Evolutionary conservation across 2,329 filamentous ascomycete genomes (phyloP), one percentile per base, ranked within the genome.

Genomic region (Xylaria multiplex): DNA sequence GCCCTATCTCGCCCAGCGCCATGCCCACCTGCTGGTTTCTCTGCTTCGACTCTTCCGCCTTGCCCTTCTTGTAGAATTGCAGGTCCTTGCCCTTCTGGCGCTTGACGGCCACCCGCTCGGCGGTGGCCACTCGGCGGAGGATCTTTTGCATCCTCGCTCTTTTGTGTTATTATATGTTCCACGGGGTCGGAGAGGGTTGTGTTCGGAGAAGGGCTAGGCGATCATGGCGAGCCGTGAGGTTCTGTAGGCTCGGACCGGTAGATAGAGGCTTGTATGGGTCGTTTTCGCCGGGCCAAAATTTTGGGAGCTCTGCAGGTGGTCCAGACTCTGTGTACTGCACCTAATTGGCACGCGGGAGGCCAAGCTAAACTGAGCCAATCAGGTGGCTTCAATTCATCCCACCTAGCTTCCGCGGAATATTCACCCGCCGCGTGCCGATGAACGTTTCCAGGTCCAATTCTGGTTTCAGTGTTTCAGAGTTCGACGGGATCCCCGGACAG

Each of bases 1-100:
- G 74, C 69, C 81, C 80, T 66, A 85, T 73, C 70, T 79, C 66
- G 59, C 71, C 55, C 69, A 69, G 66, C 68, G 77, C 66, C 72
- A 75, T 59, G 49, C 69, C 55, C 63, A 76, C 65, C 71, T 78
- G 68, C 42, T 79, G 74, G 30, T 74, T 49, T 45, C 48, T 43
- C 5, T 67, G 58, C 45, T 61, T 67, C 56, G 35, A 70, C 64
- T 52, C 52, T 37, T 62, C 70, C 59, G 69, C 71, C 67, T 65
- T 75, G 66, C 75, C 68, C 48, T 72, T 70, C 11, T 74, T 72
- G 27, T 45, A 71, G 43, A 48, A 54, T 53, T 61, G 61, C 35
- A 67, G n/a, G 30, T 75, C 72, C 68, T 75, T 77, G 27, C 67
- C 65, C 64, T 76, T 77, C 57, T 66, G 64, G 54, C 77, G 74